Evolutionary conservation across 441 rosid species (phyloP), one percentile per base, ranked within the genome.

Genomic region (Kokia cookei): DNA sequence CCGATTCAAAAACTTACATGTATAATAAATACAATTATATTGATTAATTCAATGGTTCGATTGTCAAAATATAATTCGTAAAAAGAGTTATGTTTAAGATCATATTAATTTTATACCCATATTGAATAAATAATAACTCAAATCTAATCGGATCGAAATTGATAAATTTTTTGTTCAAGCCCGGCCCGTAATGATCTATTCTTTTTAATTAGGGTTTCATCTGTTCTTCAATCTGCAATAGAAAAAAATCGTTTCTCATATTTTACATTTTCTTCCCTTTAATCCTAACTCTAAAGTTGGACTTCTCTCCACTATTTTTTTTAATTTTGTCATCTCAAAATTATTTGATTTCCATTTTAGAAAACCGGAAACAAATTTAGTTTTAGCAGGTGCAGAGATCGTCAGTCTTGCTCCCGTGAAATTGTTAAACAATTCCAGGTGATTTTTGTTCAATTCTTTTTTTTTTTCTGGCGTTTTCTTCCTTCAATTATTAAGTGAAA

Each of bases 341-440:
- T 65, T 22, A 2, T 66, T 64, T 64, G 29, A 40, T 64, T 45
- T 45, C 19, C 14, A 40, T 19, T 60, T 17, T 45, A 42, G 15
- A 43, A 22, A 43, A 5, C 8, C 5, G 9, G n/a, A n/a, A 3
- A 9, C 22, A 7, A 1, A 12, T 62, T 62, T 7, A 14, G 9
- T 7, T 8, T 67, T 48, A n/a, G 43, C 71, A 48, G 71, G 43
- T 67, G 71, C 71, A 67, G 14, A 47, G 12, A 67, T 67, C 58
- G 58, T 50, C 26, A 10, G 26, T 67, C 4, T 50, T 53, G 4
- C 57, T 67, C 58, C 35, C 71, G 43, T 48, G 42, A 48, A 47
- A 13, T 26, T 47, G 29, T n/a, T 48, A 15, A 27, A 67, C 59
- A 27, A 2, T 48, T 17, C 13, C 58, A 67, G 71, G 59, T 65